phyloP scores from a whole-genome alignment of 2,329 filamentous ascomycete species.

The Fusarium humuli region DNA sequence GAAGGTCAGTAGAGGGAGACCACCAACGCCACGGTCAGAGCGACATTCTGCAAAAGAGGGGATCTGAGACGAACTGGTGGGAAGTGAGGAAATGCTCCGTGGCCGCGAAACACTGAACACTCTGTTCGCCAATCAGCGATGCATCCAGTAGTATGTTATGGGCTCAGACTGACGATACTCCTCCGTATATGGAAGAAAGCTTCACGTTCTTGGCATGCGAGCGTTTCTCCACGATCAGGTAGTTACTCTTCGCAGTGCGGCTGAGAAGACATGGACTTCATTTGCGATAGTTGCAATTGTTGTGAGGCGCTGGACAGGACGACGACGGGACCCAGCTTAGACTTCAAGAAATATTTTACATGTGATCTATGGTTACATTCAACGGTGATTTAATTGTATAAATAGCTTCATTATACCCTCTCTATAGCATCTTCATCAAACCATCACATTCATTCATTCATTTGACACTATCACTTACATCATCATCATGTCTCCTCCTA shows the following conservation, averaged over 20 bases:
- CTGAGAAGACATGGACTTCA: not conserved
- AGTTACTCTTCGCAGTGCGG: not conserved
- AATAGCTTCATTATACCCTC: not conserved
- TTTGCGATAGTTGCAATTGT: not conserved
- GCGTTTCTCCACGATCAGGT: not conserved
- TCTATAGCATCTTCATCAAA: no score
- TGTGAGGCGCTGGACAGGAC: not conserved
- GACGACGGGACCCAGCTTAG: not conserved
- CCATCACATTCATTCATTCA: not conserved
- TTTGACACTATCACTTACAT: fast-evolving
- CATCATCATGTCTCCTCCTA: not conserved
- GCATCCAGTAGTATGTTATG: fast-evolving
- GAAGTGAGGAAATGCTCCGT: not conserved
- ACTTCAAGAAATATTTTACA: not conserved
- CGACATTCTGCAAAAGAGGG: not conserved
- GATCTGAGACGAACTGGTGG: not conserved
- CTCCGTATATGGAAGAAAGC: not conserved
- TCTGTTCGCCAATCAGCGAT: fast-evolving
- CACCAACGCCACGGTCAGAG: not conserved
- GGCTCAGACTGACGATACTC: not conserved
- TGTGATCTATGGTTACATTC: not conserved
- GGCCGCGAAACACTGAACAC: not conserved
- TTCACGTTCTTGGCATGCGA: not conserved
- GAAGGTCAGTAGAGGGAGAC: not conserved
- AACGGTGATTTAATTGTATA: not conserved